Evolutionary conservation across 1,284 basidiomycete genomes (phyloP), one percentile per base, ranked within the genome.

Genomic region (Puccinia coronata): DNA sequence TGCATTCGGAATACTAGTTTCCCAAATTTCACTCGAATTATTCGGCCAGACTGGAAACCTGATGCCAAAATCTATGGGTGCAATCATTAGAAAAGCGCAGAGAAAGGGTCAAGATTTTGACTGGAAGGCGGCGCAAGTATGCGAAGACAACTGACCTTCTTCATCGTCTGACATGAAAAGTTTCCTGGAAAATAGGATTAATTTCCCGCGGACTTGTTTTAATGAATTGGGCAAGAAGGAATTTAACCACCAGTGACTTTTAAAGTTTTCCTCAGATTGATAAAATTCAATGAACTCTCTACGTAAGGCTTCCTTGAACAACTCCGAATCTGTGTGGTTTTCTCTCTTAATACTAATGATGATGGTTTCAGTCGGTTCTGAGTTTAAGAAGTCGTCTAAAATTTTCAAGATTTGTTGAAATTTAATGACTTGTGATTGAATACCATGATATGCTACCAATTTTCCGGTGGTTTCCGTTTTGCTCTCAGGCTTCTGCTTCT

Each of bases 271-370:
- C 57, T 80, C 65, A 31, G 34, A 47, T 71, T 71, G 25, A 28
- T 65, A 69, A 61, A 80, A 55, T 9, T 59, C 67, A n/a, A 67
- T n/a, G 3, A 71, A 28, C 25, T 70, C 77, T 3, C 28, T 14
- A 9, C 41, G 25, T n/a, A 70, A 57, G n/a, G 51, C 47, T 39
- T 80, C 55, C 55, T 71, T 75, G 36, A 75, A 75, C 28, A 67
- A 39, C 18, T 53, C 76, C 28, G 65, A 23, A 34, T 80, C 55
- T 1, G 51, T 41, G n/a, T 43, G n/a, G 72, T 72, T 55, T 39
- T 80, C 77, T 71, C 53, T 34, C 34, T 80, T 80, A n/a, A 80
- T 71, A 49, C 67, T 80, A 23, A 80, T 36, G 23, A 80, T 70
- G 2, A 80, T n/a, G 0, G 67, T 71, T 61, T 80, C 77, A 1